Conservation (phyloP, 2,329 filamentous ascomycete species). For the Sarocladium strictum region DNA sequence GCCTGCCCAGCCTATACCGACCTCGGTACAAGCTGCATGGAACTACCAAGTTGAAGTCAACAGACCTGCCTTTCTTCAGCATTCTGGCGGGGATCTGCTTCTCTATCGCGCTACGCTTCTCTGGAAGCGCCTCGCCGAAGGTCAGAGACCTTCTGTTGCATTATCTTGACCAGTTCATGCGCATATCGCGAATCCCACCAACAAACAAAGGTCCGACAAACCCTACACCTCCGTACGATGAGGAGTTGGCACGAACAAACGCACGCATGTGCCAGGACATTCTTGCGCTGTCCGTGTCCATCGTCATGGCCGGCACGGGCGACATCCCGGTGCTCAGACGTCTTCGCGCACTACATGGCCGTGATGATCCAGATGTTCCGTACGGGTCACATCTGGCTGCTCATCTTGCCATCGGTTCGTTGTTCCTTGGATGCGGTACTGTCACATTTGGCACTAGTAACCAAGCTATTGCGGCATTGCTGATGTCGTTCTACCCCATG, state of each 20-base stretch:
- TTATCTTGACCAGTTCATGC: constrained; percentile 82
- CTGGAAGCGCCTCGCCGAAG: constrained; percentile 61
- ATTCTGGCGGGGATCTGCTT: constrained; percentile 88
- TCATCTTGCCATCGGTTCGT: constrained; percentile 82
- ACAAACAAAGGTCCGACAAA: constrained; percentile 15
- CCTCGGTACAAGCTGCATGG: constrained; percentile 52
- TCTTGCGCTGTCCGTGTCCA: constrained; percentile 72
- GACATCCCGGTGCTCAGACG: constrained; percentile 81
- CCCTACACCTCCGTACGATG: constrained; percentile 59
- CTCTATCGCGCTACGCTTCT: constrained; percentile 66
- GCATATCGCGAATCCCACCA: constrained; percentile 57
- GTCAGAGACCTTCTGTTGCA: constrained; percentile 78
- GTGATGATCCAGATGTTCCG: constrained; percentile 74
- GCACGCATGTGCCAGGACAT: constrained; percentile 89
- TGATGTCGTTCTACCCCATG: constrained; percentile 90
- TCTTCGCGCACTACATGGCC: constrained; percentile 80
- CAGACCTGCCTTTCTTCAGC: constrained; percentile 87
- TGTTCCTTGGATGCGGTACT: constrained; percentile 90
- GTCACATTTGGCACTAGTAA: constrained; percentile 88
- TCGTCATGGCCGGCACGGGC: constrained; percentile 93
- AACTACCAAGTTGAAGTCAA: constrained; percentile 62
- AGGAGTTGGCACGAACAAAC: constrained; percentile 74
- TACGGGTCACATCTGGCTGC: constrained; percentile 93
- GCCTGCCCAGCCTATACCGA: constrained; percentile 66
- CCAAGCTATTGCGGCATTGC: constrained; percentile 75